Percentiles rank a stretch among this genome's conserved stretches.
Evolutionary conservation across 306 rosid species (phyloP).

Genomic region (Mimosa bimucronata): DNA sequence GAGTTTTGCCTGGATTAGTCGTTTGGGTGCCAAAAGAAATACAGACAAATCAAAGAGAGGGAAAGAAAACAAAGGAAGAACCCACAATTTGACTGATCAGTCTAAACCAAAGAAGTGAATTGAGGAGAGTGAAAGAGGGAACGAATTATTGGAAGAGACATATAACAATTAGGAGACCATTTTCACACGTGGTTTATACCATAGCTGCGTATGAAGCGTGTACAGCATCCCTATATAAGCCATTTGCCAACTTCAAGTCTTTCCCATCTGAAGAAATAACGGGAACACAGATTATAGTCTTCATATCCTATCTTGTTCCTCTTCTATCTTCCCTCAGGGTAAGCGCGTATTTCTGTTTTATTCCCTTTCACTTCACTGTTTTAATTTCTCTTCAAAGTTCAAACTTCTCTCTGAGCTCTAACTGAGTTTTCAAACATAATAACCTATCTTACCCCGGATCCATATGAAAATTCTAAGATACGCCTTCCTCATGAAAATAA

Average conservation of each 20-base stretch:
- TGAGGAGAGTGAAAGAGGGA: not conserved
- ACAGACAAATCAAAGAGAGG: not conserved
- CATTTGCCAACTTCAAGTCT: not conserved
- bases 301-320: not conserved
- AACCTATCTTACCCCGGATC: no score
- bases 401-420: no score
- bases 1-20: not conserved
- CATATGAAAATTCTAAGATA: not conserved
- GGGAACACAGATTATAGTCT: not conserved
- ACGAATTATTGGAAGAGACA: not conserved
- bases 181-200: slow-evolving; percentile 43
- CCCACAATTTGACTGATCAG: slow-evolving; percentile 54
- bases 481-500: no score
- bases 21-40: not conserved
- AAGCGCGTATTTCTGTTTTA: not conserved
- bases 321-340: slow-evolving; percentile 31
- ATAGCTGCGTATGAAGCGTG: slow-evolving; percentile 37
- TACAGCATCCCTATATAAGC: slow-evolving; percentile 20
- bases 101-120: slow-evolving; percentile 6
- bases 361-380: not conserved
- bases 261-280: no score
- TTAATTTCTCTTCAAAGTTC: not conserved
- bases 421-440: no score
- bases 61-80: slow-evolving; percentile 18
- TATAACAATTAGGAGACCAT: not conserved